A percentile compares a stretch with the other conserved stretches of the same genome.
These are phyloP conservation scores for Eimeria maxima DNA, from an alignment of 169 alveolate species.

Conservation along the genomic window DNA sequence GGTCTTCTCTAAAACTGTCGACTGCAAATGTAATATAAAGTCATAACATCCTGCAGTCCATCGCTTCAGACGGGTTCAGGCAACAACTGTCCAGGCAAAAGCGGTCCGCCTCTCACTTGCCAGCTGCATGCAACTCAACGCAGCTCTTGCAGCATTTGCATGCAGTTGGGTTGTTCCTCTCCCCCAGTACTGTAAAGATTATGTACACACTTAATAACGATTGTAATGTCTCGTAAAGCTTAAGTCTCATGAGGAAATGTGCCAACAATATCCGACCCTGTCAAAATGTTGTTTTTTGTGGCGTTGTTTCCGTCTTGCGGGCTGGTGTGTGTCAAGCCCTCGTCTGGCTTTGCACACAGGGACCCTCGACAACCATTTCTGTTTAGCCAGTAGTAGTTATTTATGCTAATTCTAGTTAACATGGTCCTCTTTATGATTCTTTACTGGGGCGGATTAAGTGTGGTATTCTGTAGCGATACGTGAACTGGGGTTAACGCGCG, in stretches of 20 bases:
- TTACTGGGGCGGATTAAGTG: no score
- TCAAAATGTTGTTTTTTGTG: not conserved
- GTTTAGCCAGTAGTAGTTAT: not conserved
- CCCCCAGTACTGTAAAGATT: not conserved
- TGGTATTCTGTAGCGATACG: no score
- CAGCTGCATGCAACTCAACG: conserved; percentile 3
- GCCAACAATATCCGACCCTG: not conserved
- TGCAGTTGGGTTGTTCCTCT: not conserved
- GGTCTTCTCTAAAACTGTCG: not conserved
- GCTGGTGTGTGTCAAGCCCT: not conserved
- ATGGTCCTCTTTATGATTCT: no score
- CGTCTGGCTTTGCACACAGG: not conserved
- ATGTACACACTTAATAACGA: not conserved
- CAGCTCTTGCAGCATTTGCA: not conserved
- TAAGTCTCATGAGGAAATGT: not conserved
- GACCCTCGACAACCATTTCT: not conserved
- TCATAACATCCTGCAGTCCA: not conserved
- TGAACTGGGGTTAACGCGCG: no score
- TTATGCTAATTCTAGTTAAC: no score
- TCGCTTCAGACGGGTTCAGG: not conserved
- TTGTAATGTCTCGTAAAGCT: not conserved
- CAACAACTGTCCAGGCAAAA: not conserved
- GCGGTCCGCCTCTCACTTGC: not conserved
- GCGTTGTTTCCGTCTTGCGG: not conserved
- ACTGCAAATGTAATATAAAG: not conserved